Base-by-base conservation (phyloP, 495 filamentous ascomycete species). In the Astrocystis sublimbata region DNA sequence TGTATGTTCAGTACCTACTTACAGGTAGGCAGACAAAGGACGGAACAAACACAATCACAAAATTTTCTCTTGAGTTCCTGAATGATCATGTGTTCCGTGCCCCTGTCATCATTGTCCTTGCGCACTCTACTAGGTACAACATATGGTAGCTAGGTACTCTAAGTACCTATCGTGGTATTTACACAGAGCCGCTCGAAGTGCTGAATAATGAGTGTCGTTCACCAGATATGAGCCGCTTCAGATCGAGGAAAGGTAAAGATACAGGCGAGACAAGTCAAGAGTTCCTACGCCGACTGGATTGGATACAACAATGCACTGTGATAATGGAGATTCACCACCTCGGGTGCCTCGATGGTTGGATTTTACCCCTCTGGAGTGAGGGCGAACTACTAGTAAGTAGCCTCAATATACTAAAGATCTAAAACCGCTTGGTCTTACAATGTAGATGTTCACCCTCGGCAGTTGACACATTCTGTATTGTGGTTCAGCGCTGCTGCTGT, bases 21-120 rank as follows among this genome's bases (percentile, higher is more conserved):
- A n/a, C n/a, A n/a, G n/a, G n/a, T 30, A 30, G 30, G 17, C n/a
- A 52, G 26, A 54, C 12, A 40, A 43, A 54, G 6, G n/a, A 54
- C 10, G 19, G 6, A 28, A 24, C 51, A n/a, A 38, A 36, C 33
- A 24, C 9, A 40, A 41, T 54, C 19, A 38, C 5, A 23, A 38
- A 40, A 28, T 38, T n/a, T 12, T 19, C 10, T 54, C 41, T 9
- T 15, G 35, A 40, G 35, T 42, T 40, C 30, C 8, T 30, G 36
- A 23, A 36, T 30, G 35, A 4, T 23, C 21, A 33, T 59, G 43
- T 31, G 19, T 50, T 50, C 31, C 31, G 33, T 59, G 49, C 42
- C 43, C 43, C 43, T 59, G 31, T 19, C 56, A 30, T 21, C 43
- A 36, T 49, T 30, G 43, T 38, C 23, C 56, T 49, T 50, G n/a